Evolutionary conservation across 1,284 basidiomycete species (phyloP).

Genomic region (Cutaneotrichosporon cavernicola): DNA sequence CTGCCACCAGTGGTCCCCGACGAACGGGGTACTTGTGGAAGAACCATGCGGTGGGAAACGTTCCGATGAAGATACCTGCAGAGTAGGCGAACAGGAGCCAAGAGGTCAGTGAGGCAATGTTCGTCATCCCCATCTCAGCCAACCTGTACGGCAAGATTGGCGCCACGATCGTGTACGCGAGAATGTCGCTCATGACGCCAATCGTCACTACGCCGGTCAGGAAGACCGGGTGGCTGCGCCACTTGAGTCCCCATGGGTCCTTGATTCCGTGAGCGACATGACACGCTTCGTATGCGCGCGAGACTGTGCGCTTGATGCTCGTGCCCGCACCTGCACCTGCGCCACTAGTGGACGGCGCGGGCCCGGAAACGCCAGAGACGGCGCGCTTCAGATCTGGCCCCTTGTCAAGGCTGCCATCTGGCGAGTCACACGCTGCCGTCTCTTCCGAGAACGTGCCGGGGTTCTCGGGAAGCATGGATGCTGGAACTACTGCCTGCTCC

Average conservation of each 20-base stretch:
- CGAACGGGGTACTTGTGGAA: constrained; percentile 62
- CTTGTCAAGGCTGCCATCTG: neutral
- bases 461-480: too few species aligned
- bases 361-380: neutral
- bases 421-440: too few species aligned
- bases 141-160: constrained; percentile 69
- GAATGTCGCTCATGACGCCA: constrained; percentile 38
- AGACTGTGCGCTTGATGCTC: constrained; percentile 1
- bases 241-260: constrained; percentile 24
- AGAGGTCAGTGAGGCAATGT: constrained; percentile 41
- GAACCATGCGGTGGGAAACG: constrained; percentile 66
- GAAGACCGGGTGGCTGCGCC: constrained; percentile 41
- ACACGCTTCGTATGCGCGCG: neutral
- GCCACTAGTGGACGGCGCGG: neutral
- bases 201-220: constrained; percentile 40
- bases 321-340: neutral
- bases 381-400: neutral
- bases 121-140: constrained; percentile 33
- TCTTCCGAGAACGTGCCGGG: too few species aligned
- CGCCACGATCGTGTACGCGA: constrained; percentile 45
- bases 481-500: too few species aligned
- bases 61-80: constrained; percentile 55
- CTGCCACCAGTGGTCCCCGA: constrained; percentile 62
- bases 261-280: constrained; percentile 2
- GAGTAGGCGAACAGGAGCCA: constrained; percentile 48